Base-by-base conservation (phyloP, 2,329 filamentous ascomycete genomes). In the Verticillium klebahnii region DNA sequence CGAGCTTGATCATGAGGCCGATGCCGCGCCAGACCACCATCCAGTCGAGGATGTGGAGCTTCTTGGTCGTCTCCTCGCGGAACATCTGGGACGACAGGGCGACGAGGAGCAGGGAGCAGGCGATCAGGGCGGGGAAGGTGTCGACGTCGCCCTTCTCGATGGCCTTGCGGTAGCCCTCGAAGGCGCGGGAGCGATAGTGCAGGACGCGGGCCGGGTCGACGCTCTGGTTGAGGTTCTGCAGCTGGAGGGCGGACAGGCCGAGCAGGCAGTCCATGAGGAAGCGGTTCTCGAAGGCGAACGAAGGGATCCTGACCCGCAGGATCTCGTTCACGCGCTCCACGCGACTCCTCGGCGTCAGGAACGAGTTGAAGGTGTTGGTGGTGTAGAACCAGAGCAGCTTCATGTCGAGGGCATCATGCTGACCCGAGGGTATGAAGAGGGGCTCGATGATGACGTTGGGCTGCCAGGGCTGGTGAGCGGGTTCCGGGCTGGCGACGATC, bases 211-310 rank as follows among this genome's bases (percentile, higher is more conserved):
- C 68, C n/a, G 66, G 59, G 9, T 81, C 74, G 25, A 81, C 72
- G 8, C 72, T 69, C 36, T 78, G 72, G 2, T 73, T 68, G 23
- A 80, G 68, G n/a, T 67, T 71, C 64, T 78, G 75, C 67, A 84
- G 74, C 64, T 85, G 81, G 25, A 83, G 71, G 19, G 80, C 77
- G 0, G 83, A 77, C 1, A 85, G 73, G 12, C 77, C 82, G 63
- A 85, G 77, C n/a, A 86, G 64, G 8, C 77, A 79, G 65, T 85
- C 75, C 80, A 86, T 82, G 37, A 86, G 77, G 64, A 85, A 86
- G 0, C 77, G 79, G n/a, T 75, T 77, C 57, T 77, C 69, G 59
- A 85, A 83, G 52, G 82, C 83, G 45, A 80, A 76, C 40, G 80
- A 75, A 7, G 83, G 78, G 54, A 86, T 71, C 25, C 73, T 75